Evolutionary conservation across 2,329 filamentous ascomycete genomes (phyloP).

Genomic region (Fusarium tricinctum): DNA sequence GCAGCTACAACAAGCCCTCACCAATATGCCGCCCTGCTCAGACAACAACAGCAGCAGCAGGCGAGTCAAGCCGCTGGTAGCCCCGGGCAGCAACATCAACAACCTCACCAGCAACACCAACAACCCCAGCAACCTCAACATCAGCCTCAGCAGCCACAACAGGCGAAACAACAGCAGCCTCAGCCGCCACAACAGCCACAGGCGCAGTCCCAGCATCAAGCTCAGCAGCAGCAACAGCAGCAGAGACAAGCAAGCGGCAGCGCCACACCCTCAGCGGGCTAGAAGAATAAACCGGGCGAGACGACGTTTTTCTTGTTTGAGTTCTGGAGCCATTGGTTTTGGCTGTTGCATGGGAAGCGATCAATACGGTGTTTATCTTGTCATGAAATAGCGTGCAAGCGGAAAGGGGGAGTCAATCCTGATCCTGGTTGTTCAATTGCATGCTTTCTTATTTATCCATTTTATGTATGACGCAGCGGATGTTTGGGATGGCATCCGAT

Average conservation of each 20-base stretch:
- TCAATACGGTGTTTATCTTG: slow-evolving; percentile 32
- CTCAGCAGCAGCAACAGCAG: slow-evolving; percentile 14
- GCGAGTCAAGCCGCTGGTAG: slow-evolving; percentile 52
- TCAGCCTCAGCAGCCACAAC: slow-evolving; percentile 31
- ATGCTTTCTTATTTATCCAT: slow-evolving; percentile 9
- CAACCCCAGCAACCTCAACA: slow-evolving; percentile 40
- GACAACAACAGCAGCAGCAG: slow-evolving; percentile 69
- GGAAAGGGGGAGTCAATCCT: slow-evolving; percentile 22
- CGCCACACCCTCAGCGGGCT: slow-evolving; percentile 55
- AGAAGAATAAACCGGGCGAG: slow-evolving; percentile 35
- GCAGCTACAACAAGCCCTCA: slow-evolving; percentile 66
- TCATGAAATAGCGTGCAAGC: slow-evolving; percentile 38
- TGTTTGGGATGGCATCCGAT: slow-evolving; percentile 28
- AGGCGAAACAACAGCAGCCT: slow-evolving; percentile 39
- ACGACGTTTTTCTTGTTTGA: slow-evolving; percentile 23
- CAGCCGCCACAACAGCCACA: slow-evolving; percentile 28
- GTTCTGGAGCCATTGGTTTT: slow-evolving; percentile 26
- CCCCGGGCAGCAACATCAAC: slow-evolving; percentile 48
- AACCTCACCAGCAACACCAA: slow-evolving; percentile 47
- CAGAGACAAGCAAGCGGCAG: slow-evolving; percentile 58
- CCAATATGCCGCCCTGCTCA: slow-evolving; percentile 70
- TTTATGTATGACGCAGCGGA: slow-evolving; percentile 32
- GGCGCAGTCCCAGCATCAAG: slow-evolving; percentile 26
- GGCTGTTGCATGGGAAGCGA: slow-evolving; percentile 27
- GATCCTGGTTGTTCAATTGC: slow-evolving; percentile 33